phyloP scores from a whole-genome alignment of 352 stramenopile species.

The Phytopythium delawarense region DNA sequence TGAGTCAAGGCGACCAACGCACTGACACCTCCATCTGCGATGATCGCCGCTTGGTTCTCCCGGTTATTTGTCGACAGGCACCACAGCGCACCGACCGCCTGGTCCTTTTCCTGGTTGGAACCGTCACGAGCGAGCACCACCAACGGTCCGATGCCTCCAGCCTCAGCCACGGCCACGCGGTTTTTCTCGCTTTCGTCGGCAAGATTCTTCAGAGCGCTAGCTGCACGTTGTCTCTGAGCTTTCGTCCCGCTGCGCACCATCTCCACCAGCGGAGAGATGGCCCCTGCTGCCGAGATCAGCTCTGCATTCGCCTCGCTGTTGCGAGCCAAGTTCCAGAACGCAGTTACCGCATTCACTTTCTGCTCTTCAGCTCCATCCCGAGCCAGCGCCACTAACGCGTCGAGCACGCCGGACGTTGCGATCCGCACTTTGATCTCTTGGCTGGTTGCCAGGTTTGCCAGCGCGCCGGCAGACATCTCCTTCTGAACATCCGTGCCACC shows the following conservation, averaged over 20 bases:
- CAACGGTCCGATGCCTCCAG: neutral
- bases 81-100: neutral
- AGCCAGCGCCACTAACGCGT: neutral
- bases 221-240: neutral
- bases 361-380: neutral
- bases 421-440: neutral
- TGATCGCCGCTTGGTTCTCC: neutral
- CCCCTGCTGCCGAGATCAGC: neutral
- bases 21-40: neutral
- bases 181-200: neutral
- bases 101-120: neutral
- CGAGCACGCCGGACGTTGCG: neutral
- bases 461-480: neutral
- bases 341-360: slow-evolving; percentile 1
- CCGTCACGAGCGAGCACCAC: neutral
- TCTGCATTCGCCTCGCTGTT: neutral
- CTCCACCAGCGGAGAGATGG: neutral
- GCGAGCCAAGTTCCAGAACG: slow-evolving; percentile 1
- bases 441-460: neutral
- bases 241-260: neutral
- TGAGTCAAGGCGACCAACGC: neutral
- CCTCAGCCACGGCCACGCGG: neutral
- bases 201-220: neutral
- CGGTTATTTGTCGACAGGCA: neutral
- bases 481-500: neutral